Evolutionary conservation across 2,329 filamentous ascomycete genomes (phyloP).

Genomic region (Pseudocercospora eumusae): DNA sequence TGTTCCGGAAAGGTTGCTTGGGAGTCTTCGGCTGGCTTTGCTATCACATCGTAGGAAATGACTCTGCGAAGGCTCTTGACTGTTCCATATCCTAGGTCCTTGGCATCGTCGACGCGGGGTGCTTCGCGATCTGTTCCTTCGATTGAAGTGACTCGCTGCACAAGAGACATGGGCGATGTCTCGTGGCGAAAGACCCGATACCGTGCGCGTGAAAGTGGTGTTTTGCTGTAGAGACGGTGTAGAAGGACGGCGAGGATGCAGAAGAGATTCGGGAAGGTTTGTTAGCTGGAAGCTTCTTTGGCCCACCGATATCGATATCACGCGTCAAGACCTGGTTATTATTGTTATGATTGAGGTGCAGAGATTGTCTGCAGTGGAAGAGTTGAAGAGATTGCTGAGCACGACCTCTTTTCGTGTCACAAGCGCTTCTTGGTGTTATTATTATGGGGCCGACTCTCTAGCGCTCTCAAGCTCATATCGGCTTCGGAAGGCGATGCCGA

Average conservation of each 20-base stretch:
- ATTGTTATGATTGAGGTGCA: not conserved
- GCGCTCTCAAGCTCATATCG: not conserved
- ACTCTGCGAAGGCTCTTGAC: slow-evolving; percentile 41
- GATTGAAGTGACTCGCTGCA: slow-evolving; percentile 54
- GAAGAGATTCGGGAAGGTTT: not conserved
- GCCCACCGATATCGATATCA: not conserved
- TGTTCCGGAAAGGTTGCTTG: slow-evolving; percentile 44
- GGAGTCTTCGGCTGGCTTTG: slow-evolving; percentile 41
- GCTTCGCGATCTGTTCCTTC: slow-evolving; percentile 52
- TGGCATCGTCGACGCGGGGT: slow-evolving; percentile 26
- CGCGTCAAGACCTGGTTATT: not conserved
- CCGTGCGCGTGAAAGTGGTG: slow-evolving; percentile 15
- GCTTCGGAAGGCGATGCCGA: not conserved
- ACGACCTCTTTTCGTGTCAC: not conserved
- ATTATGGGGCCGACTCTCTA: not conserved
- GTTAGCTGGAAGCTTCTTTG: slow-evolving; percentile 2
- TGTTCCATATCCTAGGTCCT: slow-evolving; percentile 29
- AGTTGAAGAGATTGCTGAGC: slow-evolving; percentile 3
- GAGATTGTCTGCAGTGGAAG: not conserved
- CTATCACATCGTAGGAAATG: slow-evolving; percentile 54
- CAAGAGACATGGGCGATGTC: slow-evolving; percentile 49
- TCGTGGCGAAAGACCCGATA: not conserved
- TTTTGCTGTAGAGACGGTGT: not conserved
- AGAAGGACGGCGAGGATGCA: not conserved
- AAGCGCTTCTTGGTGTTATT: not conserved